Percentiles rank a stretch among this genome's conserved stretches.
These are phyloP conservation scores for Paramecium caudatum DNA, from an alignment of 73 alveolate genomes.

Conservation along the genomic window DNA sequence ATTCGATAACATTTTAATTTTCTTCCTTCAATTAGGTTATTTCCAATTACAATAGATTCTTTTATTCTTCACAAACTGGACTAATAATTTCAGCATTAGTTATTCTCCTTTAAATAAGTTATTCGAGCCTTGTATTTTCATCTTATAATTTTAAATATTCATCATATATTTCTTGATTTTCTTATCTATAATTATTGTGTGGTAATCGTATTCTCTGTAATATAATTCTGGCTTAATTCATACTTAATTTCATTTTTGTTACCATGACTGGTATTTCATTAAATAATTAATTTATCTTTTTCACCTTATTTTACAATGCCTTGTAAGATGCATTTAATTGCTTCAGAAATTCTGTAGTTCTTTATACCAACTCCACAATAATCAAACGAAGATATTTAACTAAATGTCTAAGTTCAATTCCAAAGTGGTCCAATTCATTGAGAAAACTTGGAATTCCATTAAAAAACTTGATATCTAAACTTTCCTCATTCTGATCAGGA, in stretches of 20 bases:
- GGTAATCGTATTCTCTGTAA: constrained; percentile 1
- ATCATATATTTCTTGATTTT: constrained; percentile 10
- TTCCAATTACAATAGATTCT: not conserved
- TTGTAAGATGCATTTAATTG: not conserved
- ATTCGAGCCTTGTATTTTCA: not conserved
- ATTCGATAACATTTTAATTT: not conserved
- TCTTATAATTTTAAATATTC: constrained; percentile 12
- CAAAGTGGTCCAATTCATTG: not conserved
- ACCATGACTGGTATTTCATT: constrained; percentile 50
- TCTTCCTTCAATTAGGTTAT: constrained; percentile 13
- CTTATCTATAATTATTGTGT: not conserved
- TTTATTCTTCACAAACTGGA: not conserved
- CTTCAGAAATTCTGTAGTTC: not conserved
- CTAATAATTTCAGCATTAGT: not conserved
- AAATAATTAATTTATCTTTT: not conserved
- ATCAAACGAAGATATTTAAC: not conserved
- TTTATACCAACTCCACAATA: not conserved
- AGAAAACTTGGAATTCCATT: not conserved
- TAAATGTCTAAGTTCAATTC: constrained; percentile 2
- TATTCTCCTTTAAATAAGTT: not conserved
- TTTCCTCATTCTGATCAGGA: not conserved
- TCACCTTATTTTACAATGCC: not conserved
- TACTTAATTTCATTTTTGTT: not conserved
- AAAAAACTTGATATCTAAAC: constrained; percentile 9
- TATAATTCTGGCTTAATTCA: not conserved